phyloP scores from a whole-genome alignment of 2,329 filamentous ascomycete species.

The Fusarium dimerum region DNA sequence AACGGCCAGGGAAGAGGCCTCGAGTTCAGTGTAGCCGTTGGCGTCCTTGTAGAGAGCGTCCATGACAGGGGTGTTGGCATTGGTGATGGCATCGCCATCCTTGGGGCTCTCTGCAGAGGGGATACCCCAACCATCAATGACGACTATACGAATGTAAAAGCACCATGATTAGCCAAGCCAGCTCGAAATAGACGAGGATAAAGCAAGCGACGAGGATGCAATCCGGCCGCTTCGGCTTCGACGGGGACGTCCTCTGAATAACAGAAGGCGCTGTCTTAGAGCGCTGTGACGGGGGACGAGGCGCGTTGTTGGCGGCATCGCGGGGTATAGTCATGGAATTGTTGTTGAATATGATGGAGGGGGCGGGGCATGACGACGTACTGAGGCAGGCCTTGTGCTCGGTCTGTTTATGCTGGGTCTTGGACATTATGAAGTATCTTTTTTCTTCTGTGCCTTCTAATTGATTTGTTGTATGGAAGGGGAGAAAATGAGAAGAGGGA shows the following conservation, averaged over 20 bases:
- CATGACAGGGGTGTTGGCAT: constrained; percentile 92
- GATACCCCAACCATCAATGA: constrained; percentile 99
- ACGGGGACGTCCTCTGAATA: constrained; percentile 6
- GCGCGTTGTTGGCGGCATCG: constrained; percentile 15
- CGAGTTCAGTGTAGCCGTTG: constrained; percentile 87
- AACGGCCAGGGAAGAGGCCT: constrained; percentile 93
- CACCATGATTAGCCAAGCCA: constrained; percentile 61
- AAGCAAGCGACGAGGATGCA: constrained; percentile 51
- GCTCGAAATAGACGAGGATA: constrained; percentile 56
- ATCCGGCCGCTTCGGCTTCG: constrained; percentile 27
- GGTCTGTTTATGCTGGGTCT: constrained; percentile 33
- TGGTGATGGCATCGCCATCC: constrained; percentile 92
- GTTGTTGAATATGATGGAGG: constrained; percentile 19
- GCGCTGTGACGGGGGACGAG: constrained; percentile 19
- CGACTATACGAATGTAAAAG: constrained; percentile 66
- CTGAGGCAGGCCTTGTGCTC: constrained; percentile 64
- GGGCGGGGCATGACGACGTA: constrained; percentile 46
- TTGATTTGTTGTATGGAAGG: constrained; percentile 17
- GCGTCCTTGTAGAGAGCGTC: constrained; percentile 81
- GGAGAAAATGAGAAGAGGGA: constrained; percentile 11
- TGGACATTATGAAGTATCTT: constrained; percentile 45
- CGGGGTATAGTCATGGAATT: constrained; percentile 18
- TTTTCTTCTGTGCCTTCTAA: constrained; percentile 1
- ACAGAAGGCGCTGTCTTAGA: constrained; percentile 22
- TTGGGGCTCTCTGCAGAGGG: constrained; percentile 77